These are phyloP conservation scores for Immersiella caudata DNA, from an alignment of 495 filamentous ascomycete genomes.

Conservation along the genomic window DNA sequence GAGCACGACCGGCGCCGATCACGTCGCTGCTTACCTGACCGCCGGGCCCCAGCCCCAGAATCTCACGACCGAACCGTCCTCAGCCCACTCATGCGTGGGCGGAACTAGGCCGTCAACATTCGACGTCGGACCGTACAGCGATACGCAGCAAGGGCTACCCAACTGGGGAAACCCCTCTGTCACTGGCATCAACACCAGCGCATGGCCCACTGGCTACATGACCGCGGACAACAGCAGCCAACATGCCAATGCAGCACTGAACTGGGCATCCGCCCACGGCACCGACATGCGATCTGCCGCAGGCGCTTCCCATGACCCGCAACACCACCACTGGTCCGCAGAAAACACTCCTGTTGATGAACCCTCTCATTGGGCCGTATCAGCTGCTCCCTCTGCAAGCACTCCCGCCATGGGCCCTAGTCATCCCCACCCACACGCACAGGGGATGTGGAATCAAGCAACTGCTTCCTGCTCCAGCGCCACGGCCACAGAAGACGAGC, in stretches of 20 bases:
- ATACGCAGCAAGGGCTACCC: not conserved
- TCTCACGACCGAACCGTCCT: not conserved
- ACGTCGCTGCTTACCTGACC: not conserved
- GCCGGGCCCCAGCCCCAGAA: not conserved
- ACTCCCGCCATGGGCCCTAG: not conserved
- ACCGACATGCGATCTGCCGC: not conserved
- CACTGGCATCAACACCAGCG: not conserved
- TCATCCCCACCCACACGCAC: not conserved
- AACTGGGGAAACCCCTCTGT: not conserved
- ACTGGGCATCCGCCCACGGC: not conserved
- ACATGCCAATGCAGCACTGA: not conserved
- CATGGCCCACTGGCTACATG: not conserved
- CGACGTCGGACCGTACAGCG: not conserved
- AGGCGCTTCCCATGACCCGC: not conserved
- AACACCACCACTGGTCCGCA: not conserved
- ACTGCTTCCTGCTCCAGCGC: not conserved
- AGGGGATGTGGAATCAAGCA: not conserved
- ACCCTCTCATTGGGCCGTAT: not conserved
- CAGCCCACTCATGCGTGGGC: not conserved
- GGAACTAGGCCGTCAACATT: not conserved
- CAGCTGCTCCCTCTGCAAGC: not conserved
- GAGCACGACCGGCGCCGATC: constrained; percentile 5
- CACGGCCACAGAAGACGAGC: not conserved
- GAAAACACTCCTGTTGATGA: not conserved
- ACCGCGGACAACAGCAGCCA: not conserved